Percentiles rank a stretch among this genome's conserved stretches.
These are phyloP conservation scores for Sporisorium scitamineum DNA, from an alignment of 1,284 basidiomycete species.

Conservation along the genomic window DNA sequence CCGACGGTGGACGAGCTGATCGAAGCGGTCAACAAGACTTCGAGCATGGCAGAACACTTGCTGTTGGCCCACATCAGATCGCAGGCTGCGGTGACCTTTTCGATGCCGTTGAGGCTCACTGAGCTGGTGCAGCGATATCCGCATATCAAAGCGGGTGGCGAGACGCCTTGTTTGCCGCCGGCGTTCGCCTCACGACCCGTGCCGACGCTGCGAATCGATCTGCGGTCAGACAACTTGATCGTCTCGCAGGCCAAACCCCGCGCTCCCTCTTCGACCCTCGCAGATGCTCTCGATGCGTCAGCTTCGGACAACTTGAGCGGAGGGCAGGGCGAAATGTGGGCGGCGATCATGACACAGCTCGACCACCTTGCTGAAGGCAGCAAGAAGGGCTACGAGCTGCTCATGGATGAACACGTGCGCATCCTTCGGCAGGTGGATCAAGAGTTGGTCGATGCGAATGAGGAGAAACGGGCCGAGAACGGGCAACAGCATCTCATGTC, in stretches of 20 bases:
- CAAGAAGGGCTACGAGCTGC: slow-evolving; percentile 17
- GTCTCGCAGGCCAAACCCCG: slow-evolving; percentile 40
- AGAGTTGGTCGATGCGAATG: slow-evolving; percentile 7
- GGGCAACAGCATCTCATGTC: not conserved
- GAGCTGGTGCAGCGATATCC: slow-evolving; percentile 57
- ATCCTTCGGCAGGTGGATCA: slow-evolving; percentile 45
- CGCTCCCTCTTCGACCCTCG: slow-evolving; percentile 34
- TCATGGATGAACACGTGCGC: slow-evolving; percentile 54
- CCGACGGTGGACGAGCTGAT: slow-evolving; percentile 39
- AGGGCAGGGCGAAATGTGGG: slow-evolving; percentile 42
- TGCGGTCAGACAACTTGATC: slow-evolving; percentile 49
- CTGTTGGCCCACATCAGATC: slow-evolving; percentile 55
- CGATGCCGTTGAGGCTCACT: slow-evolving; percentile 53
- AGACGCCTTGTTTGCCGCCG: slow-evolving; percentile 26
- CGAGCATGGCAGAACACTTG: slow-evolving; percentile 52
- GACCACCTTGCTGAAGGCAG: slow-evolving; percentile 4
- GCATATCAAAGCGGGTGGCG: slow-evolving; percentile 8
- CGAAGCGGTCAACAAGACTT: slow-evolving; percentile 13
- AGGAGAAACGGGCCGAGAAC: not conserved
- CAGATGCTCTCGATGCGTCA: slow-evolving; percentile 45
- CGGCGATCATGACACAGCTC: slow-evolving; percentile 23
- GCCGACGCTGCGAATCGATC: slow-evolving; percentile 41
- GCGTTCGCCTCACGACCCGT: slow-evolving; percentile 27
- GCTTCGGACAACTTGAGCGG: slow-evolving; percentile 21
- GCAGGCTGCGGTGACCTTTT: slow-evolving; percentile 48